Conservation (phyloP, 495 filamentous ascomycete species). For the Bryoglossum gracile region DNA sequence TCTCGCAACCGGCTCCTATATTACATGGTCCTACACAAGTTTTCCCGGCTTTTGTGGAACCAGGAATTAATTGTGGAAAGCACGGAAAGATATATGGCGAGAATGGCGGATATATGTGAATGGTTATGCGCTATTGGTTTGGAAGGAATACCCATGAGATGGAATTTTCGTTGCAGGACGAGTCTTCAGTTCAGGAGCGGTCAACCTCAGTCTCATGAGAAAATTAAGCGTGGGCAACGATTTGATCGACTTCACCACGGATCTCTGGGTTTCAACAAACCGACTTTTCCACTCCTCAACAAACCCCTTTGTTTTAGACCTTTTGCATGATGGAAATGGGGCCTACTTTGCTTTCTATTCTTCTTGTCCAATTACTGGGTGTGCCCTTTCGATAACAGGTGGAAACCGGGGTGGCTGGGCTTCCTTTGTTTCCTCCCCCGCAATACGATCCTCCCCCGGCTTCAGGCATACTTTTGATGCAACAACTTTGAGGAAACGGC, state of each 20-base stretch:
- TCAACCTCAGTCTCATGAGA: conserved; percentile 9
- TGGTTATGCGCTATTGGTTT: conserved; percentile 24
- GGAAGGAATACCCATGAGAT: conserved; percentile 23
- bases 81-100: conserved; percentile 20
- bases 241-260: conserved; percentile 18
- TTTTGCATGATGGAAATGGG: conserved; percentile 27
- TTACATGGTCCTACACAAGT: conserved; percentile 26
- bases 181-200: conserved; percentile 19
- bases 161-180: conserved; percentile 19
- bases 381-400: conserved; percentile 20
- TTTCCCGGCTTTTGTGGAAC: conserved; percentile 23
- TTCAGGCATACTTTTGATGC: conserved; percentile 27
- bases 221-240: conserved; percentile 7
- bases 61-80: conserved; percentile 23
- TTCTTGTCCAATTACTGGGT: conserved; percentile 27
- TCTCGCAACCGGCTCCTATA: conserved; percentile 22
- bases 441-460: conserved; percentile 24
- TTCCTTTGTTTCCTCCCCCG: conserved; percentile 25
- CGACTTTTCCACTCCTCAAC: conserved; percentile 17
- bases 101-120: conserved; percentile 20
- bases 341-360: conserved; percentile 27
- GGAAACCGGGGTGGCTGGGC: conserved; percentile 27
- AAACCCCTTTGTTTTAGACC: conserved; percentile 25
- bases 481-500: conserved; percentile 27
- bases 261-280: conserved; percentile 10